These are phyloP conservation scores for Fomes fomentarius DNA, from an alignment of 1,284 basidiomycete genomes.

Conservation along the genomic window DNA sequence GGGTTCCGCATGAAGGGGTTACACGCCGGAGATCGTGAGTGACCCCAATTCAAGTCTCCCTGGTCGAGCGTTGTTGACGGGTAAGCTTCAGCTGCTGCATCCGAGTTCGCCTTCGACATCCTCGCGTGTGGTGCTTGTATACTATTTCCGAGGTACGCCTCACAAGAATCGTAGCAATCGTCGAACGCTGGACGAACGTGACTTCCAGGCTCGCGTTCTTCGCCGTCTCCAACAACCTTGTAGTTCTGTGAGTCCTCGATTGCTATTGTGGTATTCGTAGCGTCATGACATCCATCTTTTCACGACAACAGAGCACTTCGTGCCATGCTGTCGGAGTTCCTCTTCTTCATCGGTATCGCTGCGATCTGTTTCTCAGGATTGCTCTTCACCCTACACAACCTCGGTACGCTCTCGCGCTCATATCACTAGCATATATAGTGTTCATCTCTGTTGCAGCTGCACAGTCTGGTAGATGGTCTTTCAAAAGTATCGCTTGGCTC, in stretches of 20 bases:
- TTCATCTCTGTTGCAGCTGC: slow-evolving; percentile 36
- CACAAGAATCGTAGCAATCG: too few species aligned
- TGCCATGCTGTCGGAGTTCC: slow-evolving; percentile 78
- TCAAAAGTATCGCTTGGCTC: slow-evolving; percentile 77
- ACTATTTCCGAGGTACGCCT: slow-evolving; percentile 85
- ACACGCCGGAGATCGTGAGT: slow-evolving; percentile 54
- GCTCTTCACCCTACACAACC: slow-evolving; percentile 81
- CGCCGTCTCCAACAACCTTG: slow-evolving; percentile 80
- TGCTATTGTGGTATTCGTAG: too few species aligned
- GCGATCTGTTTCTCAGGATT: slow-evolving; percentile 87
- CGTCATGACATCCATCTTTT: too few species aligned
- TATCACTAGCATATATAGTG: background rate
- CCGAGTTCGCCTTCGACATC: slow-evolving; percentile 80
- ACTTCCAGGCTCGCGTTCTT: slow-evolving; percentile 76
- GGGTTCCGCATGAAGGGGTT: slow-evolving; percentile 70
- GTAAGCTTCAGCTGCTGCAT: slow-evolving; percentile 47
- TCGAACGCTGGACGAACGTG: too few species aligned
- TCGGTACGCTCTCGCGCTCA: slow-evolving; percentile 53
- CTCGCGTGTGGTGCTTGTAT: slow-evolving; percentile 87
- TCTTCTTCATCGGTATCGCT: slow-evolving; percentile 85
- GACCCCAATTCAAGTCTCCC: background rate
- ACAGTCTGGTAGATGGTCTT: slow-evolving; percentile 55
- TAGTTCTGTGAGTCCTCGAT: slow-evolving; percentile 78
- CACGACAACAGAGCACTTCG: slow-evolving; percentile 76
- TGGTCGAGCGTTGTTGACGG: background rate